Evolutionary conservation across 2,329 filamentous ascomycete genomes (phyloP).

Genomic region (Microsporum ferrugineum): DNA sequence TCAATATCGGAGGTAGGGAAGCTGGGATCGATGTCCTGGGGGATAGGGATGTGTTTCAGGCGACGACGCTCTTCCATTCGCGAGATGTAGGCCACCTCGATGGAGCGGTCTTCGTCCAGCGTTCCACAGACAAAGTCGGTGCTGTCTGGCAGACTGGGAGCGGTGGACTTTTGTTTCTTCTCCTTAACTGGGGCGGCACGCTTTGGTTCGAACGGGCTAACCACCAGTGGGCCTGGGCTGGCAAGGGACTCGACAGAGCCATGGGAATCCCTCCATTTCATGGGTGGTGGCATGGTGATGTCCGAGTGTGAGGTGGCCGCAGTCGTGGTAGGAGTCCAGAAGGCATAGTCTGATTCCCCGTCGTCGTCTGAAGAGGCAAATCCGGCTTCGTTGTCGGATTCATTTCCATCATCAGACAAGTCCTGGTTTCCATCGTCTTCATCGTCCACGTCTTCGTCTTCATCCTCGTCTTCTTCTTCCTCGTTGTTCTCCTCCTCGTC

Average conservation of each 20-base stretch:
- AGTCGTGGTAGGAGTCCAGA: slow-evolving; percentile 44
- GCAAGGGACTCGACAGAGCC: slow-evolving; percentile 43
- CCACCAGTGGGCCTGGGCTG: slow-evolving; percentile 15
- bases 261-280: slow-evolving; percentile 40
- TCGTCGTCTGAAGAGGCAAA: slow-evolving; percentile 60
- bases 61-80: slow-evolving; percentile 70
- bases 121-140: slow-evolving; percentile 99
- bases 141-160: slow-evolving; percentile 83
- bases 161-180: slow-evolving; percentile 52
- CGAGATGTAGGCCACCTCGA: slow-evolving; percentile 88
- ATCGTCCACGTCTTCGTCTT: slow-evolving; percentile 43
- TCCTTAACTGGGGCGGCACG: slow-evolving; percentile 31
- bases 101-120: slow-evolving; percentile 81
- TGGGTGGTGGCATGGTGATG: slow-evolving; percentile 26
- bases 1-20: slow-evolving; percentile 93
- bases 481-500: slow-evolving; percentile 38
- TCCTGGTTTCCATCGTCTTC: slow-evolving; percentile 28
- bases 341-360: slow-evolving; percentile 54
- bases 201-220: slow-evolving; percentile 20
- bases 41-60: slow-evolving; percentile 68
- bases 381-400: slow-evolving; percentile 66
- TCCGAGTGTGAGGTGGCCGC: slow-evolving; percentile 45
- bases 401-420: slow-evolving; percentile 51
- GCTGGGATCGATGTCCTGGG: slow-evolving; percentile 96
- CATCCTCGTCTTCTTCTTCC: slow-evolving; percentile 42